Conservation (phyloP, 176 grass and related monocot species). For the Musa schizocarpa region DNA sequence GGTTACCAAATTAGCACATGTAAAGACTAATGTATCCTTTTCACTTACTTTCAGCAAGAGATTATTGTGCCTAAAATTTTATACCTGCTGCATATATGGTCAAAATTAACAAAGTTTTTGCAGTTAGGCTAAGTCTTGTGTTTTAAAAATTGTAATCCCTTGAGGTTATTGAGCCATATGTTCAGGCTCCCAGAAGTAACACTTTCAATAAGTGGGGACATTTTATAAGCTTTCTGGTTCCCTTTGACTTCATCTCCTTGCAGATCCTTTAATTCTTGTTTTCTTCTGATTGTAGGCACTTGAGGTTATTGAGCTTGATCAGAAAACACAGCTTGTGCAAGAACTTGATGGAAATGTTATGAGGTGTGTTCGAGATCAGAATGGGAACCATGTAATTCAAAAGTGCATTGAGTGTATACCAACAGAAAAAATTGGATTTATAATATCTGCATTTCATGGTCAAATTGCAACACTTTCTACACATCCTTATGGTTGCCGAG, state of each 20-base stretch:
- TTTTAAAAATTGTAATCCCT: too few species aligned
- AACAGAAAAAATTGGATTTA: constrained; percentile 66
- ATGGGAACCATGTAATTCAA: constrained; percentile 97
- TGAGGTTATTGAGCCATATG: too few species aligned
- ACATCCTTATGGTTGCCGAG: constrained; percentile 96
- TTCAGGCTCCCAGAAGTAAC: background rate
- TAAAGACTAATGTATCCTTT: too few species aligned
- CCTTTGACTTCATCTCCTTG: background rate
- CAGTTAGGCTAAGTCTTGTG: too few species aligned
- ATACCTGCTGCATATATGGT: too few species aligned
- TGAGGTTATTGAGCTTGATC: constrained; percentile 87
- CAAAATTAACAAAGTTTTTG: too few species aligned
- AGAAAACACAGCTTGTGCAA: constrained; percentile 69
- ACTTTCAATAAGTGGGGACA: background rate
- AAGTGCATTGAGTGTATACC: constrained; percentile 98
- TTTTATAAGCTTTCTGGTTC: too few species aligned
- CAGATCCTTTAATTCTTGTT: background rate
- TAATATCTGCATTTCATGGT: constrained; percentile 75
- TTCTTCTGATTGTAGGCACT: constrained; percentile 58
- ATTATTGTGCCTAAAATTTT: too few species aligned
- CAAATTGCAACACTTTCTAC: constrained; percentile 81
- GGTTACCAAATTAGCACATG: too few species aligned
- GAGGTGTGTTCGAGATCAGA: constrained; percentile 94
- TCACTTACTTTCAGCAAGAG: too few species aligned
- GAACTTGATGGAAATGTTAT: constrained; percentile 91